Evolutionary conservation across 1,284 basidiomycete genomes (phyloP).

Genomic region (Puccinia sorghi): DNA sequence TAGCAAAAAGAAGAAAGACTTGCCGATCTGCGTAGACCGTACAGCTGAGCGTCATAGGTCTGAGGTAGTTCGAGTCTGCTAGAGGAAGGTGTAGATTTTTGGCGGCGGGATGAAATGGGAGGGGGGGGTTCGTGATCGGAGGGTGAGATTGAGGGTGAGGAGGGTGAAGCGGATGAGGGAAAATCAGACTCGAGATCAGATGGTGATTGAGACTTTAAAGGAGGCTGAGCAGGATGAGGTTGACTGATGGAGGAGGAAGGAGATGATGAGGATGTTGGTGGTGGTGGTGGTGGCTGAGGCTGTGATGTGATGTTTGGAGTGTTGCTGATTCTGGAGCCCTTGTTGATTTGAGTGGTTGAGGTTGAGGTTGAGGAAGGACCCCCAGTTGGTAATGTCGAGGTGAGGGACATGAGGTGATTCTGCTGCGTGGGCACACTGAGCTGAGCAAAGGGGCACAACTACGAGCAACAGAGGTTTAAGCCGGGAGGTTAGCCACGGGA

Average conservation of each 20-base stretch:
- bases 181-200: slow-evolving; percentile 16
- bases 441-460: not conserved
- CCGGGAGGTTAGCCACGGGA: not conserved
- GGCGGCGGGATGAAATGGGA: not conserved
- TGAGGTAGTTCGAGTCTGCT: slow-evolving; percentile 27
- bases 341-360: slow-evolving; percentile 5
- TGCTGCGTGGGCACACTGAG: slow-evolving; percentile 17
- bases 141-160: slow-evolving; percentile 31
- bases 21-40: slow-evolving; percentile 49
- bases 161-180: slow-evolving; percentile 24
- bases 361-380: slow-evolving; percentile 5
- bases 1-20: not conserved
- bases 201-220: slow-evolving; percentile 11
- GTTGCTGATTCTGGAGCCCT: not conserved
- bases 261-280: slow-evolving; percentile 17
- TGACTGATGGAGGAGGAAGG: not conserved
- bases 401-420: not conserved
- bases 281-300: not conserved
- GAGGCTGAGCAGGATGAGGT: not conserved
- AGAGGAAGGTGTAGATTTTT: slow-evolving; percentile 13
- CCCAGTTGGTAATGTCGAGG: not conserved
- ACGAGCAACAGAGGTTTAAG: not conserved
- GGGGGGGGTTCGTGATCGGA: slow-evolving; percentile 16
- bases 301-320: not conserved
- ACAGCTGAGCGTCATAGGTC: slow-evolving; percentile 44